Evolutionary conservation across 352 stramenopile genomes (phyloP).

Genomic region (Saprolegnia diclina): DNA sequence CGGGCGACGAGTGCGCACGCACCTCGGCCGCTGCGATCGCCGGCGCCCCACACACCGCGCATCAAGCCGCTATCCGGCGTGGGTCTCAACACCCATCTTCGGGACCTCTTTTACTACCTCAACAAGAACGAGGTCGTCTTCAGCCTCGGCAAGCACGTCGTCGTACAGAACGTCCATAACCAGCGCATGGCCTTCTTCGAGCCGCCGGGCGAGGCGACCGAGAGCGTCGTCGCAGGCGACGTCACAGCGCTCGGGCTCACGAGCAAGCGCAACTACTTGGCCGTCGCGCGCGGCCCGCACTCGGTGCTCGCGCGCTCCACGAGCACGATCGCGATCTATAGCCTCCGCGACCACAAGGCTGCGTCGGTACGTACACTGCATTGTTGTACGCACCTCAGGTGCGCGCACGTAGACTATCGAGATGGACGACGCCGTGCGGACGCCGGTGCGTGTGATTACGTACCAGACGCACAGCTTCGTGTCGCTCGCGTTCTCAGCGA

Average conservation of each 20-base stretch:
- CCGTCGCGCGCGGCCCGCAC: conserved; percentile 43
- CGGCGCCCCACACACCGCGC: neutral
- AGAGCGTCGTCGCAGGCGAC: conserved; percentile 36
- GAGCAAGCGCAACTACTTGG: conserved; percentile 44
- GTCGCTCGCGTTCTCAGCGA: conserved; percentile 49
- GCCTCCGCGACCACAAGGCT: neutral
- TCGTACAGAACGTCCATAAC: conserved; percentile 56
- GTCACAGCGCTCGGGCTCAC: conserved; percentile 69
- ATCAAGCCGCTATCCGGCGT: conserved; percentile 44
- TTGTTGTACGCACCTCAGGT: neutral
- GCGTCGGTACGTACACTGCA: neutral
- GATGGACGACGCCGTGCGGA: neutral
- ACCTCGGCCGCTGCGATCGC: neutral
- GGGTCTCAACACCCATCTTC: conserved; percentile 44
- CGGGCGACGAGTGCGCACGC: neutral
- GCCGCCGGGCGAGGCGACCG: conserved; percentile 26
- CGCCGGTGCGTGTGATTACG: conserved; percentile 40
- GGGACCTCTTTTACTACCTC: conserved; percentile 50
- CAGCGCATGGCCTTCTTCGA: conserved; percentile 55
- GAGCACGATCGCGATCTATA: conserved; percentile 16
- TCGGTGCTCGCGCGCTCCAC: neutral
- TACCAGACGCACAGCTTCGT: conserved; percentile 51
- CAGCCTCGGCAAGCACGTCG: conserved; percentile 55
- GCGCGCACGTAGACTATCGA: neutral
- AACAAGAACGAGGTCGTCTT: conserved; percentile 58